These are phyloP conservation scores for Lolium multiflorum DNA, from an alignment of 176 grass and related monocot species.

Conservation along the genomic window DNA sequence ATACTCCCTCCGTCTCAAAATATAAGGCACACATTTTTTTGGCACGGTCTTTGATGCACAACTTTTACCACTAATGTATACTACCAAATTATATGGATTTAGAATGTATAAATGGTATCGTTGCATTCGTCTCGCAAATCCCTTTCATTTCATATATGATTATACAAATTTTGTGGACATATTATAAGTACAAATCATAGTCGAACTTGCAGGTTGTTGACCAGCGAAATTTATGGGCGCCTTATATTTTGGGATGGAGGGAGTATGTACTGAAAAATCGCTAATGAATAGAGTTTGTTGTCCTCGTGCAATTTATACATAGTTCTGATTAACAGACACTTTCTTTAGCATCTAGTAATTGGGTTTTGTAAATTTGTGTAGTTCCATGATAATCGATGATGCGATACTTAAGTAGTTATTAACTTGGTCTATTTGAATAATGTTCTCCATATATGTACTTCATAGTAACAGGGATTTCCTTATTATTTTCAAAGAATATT, in stretches of 20 bases:
- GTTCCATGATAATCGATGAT: background rate
- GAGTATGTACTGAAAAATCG: background rate
- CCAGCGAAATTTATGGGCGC: too few species aligned
- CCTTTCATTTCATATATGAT: too few species aligned
- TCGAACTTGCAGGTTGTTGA: too few species aligned
- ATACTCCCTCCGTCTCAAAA: background rate
- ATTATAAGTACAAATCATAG: too few species aligned
- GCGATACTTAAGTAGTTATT: background rate
- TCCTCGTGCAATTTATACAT: background rate
- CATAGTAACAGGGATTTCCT: background rate
- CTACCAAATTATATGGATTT: too few species aligned
- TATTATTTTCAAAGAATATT: background rate
- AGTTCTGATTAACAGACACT: background rate
- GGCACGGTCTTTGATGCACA: too few species aligned
- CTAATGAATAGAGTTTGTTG: background rate
- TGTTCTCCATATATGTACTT: background rate
- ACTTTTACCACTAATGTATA: too few species aligned
- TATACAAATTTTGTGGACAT: too few species aligned
- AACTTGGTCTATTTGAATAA: constrained; percentile 8
- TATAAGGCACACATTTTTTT: too few species aligned
- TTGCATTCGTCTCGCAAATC: too few species aligned
- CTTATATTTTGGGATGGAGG: too few species aligned
- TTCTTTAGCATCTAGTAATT: background rate
- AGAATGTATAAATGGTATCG: too few species aligned
- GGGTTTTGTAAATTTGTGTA: background rate